Percentiles rank a stretch among this genome's conserved stretches.
Conservation (phyloP, 78 protist species). For the Chrysochromulina parva region DNA sequence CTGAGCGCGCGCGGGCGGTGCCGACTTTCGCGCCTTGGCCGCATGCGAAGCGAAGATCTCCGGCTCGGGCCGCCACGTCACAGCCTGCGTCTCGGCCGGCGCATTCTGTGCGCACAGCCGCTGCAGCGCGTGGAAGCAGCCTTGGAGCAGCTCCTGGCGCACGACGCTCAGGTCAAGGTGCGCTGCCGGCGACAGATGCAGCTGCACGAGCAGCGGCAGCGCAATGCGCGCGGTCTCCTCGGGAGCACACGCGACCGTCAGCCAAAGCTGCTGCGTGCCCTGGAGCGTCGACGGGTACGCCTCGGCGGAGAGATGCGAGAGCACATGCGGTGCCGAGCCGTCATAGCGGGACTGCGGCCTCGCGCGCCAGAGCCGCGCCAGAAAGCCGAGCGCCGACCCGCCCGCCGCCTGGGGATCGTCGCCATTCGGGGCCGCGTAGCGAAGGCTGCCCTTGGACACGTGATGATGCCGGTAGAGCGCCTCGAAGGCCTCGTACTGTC, state of each 20-base stretch:
- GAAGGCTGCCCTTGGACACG: neutral
- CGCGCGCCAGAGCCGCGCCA: neutral
- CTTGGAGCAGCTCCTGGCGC: neutral
- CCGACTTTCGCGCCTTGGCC: no score
- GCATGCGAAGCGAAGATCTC: no score
- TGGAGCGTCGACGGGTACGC: neutral
- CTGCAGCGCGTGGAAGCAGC: neutral
- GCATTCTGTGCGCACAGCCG: no score
- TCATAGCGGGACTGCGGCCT: neutral
- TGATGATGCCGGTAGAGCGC: neutral
- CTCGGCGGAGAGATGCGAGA: neutral
- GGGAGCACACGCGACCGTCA: neutral
- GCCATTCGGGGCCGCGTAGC: neutral
- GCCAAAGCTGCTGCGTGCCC: neutral
- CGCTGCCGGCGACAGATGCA: neutral
- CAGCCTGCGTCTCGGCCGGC: no score
- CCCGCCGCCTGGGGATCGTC: neutral
- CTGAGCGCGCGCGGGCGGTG: no score
- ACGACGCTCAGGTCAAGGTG: neutral
- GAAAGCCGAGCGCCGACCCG: neutral
- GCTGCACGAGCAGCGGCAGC: conserved; percentile 17
- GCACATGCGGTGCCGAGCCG: neutral
- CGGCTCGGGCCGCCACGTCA: no score
- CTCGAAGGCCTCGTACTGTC: neutral
- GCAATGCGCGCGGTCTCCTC: neutral